Conservation (phyloP, 129 eudicot genomes). For the Flaveria sonorensis region DNA sequence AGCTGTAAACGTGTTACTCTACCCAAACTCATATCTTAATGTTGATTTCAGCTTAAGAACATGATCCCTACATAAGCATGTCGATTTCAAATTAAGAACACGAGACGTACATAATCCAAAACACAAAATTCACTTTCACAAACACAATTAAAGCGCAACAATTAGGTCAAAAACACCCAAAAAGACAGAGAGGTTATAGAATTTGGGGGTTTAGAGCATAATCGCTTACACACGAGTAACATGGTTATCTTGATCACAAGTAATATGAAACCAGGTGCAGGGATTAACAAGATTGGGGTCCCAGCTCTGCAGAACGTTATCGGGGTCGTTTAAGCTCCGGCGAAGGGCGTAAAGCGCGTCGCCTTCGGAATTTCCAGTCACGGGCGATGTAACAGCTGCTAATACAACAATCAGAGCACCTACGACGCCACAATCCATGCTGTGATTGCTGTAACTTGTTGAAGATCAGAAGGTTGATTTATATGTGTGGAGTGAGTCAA, state of each 20-base stretch:
- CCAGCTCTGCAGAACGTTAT: conserved; percentile 91
- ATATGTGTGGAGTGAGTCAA: neutral
- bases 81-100: no score
- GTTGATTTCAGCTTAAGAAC: no score
- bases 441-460: no score
- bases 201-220: neutral
- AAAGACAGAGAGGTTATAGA: no score
- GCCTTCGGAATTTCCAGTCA: conserved; percentile 65
- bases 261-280: conserved; percentile 93
- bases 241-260: conserved; percentile 72
- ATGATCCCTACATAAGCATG: no score
- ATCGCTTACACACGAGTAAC: conserved; percentile 78
- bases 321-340: conserved; percentile 77
- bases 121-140: no score
- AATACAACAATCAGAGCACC: conserved; percentile 20
- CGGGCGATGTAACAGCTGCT: conserved; percentile 25
- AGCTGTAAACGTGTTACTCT: no score
- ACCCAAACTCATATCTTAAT: no score
- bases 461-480: conserved; percentile 12
- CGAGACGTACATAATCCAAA: no score
- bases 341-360: conserved; percentile 84
- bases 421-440: conserved; percentile 3
- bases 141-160: neutral
- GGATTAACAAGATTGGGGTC: conserved; percentile 86
- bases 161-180: neutral